Evolutionary conservation across 495 filamentous ascomycete genomes (phyloP).

Genomic region (Penicillium angulare): DNA sequence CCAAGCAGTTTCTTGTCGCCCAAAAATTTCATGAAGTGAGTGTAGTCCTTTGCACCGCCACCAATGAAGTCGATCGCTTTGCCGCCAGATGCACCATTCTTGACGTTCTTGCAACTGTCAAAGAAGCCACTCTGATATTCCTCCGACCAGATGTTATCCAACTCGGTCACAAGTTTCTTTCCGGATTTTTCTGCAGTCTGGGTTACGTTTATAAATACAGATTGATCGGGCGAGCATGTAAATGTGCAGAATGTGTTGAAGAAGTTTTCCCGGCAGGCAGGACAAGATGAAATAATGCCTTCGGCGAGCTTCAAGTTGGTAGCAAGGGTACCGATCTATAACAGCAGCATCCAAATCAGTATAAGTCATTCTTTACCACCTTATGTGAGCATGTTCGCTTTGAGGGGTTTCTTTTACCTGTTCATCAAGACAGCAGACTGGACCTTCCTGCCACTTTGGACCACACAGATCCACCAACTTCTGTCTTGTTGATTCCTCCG

Average conservation of each 20-base stretch:
- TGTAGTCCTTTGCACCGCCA: conserved; percentile 89
- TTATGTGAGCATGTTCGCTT: neutral
- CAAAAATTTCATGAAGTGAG: conserved; percentile 82
- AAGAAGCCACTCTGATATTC: conserved; percentile 89
- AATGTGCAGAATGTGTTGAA: conserved; percentile 97
- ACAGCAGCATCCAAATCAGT: neutral
- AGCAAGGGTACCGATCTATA: conserved; percentile 70
- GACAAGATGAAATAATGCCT: conserved; percentile 84
- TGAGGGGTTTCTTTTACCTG: conserved; percentile 57
- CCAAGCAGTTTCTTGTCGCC: conserved; percentile 85
- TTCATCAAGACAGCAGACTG: conserved; percentile 79
- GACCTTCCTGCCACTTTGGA: conserved; percentile 73
- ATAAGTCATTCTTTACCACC: neutral
- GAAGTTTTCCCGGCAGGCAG: conserved; percentile 95
- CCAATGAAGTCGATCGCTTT: conserved; percentile 94
- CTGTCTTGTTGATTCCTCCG: conserved; percentile 63
- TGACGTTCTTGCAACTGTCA: conserved; percentile 97
- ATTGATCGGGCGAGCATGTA: conserved; percentile 95
- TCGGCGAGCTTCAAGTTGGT: conserved; percentile 84
- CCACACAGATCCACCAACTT: conserved; percentile 86
- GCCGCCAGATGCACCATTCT: conserved; percentile 89
- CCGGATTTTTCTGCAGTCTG: conserved; percentile 61
- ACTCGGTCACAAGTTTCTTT: conserved; percentile 76
- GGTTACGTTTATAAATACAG: conserved; percentile 92
- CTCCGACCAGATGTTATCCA: conserved; percentile 86